Evolutionary conservation across 768 basidiomycete genomes (phyloP).

Genomic region (Rhodotorula taiwanensis): DNA sequence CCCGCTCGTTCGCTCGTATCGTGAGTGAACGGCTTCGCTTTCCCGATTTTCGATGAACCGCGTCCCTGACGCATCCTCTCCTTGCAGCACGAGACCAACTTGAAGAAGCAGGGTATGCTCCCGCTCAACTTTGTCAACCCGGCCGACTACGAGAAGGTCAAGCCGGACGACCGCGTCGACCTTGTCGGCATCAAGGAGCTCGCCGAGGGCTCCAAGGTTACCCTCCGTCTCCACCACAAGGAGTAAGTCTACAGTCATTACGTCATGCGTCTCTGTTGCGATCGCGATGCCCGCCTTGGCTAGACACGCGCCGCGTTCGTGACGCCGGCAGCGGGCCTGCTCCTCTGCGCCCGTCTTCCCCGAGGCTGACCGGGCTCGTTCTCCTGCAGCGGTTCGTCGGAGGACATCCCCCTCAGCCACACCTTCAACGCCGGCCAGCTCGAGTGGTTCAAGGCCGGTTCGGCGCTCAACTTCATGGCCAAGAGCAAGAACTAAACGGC

Average conservation of each 20-base stretch:
- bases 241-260: constrained; percentile 8
- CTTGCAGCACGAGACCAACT: constrained; percentile 66
- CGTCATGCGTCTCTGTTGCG: too few species aligned
- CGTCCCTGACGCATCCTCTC: constrained; percentile 50
- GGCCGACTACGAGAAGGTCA: constrained; percentile 84
- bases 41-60: too few species aligned
- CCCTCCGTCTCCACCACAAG: constrained; percentile 69
- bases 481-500: neutral
- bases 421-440: constrained; percentile 86
- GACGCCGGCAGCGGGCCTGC: too few species aligned
- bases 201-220: constrained; percentile 85
- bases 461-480: constrained; percentile 65
- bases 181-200: constrained; percentile 83
- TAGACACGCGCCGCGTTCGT: neutral
- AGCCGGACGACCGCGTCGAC: constrained; percentile 77
- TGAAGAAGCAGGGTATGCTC: constrained; percentile 66
- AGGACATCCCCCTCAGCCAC: constrained; percentile 46
- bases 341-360: too few species aligned
- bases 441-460: constrained; percentile 94
- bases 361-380: too few species aligned
- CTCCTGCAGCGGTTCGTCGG: constrained; percentile 28
- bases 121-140: constrained; percentile 77
- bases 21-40: too few species aligned
- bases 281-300: neutral
- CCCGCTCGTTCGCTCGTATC: constrained; percentile 58